phyloP scores from a whole-genome alignment of 352 stramenopile genomes.

The Phytophthora niederhauseri region DNA sequence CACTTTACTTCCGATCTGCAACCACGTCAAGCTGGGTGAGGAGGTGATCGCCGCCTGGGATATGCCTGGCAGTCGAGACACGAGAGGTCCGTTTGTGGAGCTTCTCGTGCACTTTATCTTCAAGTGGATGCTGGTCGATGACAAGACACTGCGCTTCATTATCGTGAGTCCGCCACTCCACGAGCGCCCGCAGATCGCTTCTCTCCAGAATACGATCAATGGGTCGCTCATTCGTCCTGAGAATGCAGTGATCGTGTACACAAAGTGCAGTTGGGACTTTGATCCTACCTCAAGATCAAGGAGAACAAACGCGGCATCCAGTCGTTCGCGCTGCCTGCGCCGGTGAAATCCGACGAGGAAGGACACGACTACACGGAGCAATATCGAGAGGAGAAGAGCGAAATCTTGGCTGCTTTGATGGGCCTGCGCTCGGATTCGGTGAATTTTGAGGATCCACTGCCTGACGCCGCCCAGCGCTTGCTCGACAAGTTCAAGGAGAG shows the following conservation, averaged over 20 bases:
- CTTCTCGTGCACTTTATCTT: constrained; percentile 29
- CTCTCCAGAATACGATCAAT: constrained; percentile 23
- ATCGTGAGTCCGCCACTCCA: constrained; percentile 28
- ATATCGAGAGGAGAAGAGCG: not conserved
- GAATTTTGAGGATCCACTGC: constrained; percentile 5
- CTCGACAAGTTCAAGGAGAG: constrained; percentile 6
- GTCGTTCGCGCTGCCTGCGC: constrained; percentile 20
- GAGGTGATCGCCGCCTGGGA: constrained; percentile 24
- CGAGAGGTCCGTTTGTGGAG: constrained; percentile 26
- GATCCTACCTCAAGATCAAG: constrained; percentile 27
- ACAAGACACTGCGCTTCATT: constrained; percentile 20
- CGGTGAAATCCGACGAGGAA: not conserved
- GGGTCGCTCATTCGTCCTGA: constrained; percentile 26
- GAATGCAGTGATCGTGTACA: constrained; percentile 34
- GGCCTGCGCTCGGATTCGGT: constrained; percentile 5
- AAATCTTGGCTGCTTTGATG: constrained; percentile 5
- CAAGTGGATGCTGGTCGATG: constrained; percentile 23
- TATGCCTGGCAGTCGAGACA: constrained; percentile 37
- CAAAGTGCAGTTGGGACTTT: constrained; percentile 29
- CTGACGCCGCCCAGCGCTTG: constrained; percentile 12
- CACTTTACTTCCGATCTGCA: constrained; percentile 19
- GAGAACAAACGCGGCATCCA: constrained; percentile 18
- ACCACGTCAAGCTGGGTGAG: not conserved
- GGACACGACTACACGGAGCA: constrained; percentile 20
- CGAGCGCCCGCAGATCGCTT: constrained; percentile 15